Conservation (phyloP, 495 filamentous ascomycete species). For the Lasiosphaeria miniovina region DNA sequence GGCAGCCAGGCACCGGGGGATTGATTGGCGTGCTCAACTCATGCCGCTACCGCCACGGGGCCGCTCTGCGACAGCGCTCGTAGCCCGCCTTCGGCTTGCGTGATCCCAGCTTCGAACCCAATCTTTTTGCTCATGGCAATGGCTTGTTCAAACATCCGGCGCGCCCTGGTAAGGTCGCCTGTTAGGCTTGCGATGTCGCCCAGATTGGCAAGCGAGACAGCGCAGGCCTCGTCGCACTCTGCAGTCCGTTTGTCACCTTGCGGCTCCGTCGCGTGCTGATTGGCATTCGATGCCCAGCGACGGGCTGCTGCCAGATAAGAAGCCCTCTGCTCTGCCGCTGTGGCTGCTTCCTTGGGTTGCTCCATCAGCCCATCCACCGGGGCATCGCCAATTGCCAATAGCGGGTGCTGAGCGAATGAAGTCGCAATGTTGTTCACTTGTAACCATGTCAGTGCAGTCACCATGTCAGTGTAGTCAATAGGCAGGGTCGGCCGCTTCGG, state of each 20-base stretch:
- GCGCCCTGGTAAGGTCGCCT: constrained; percentile 62
- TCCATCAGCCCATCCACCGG: constrained; percentile 29
- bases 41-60: constrained; percentile 1
- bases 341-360: constrained; percentile 22
- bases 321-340: constrained; percentile 43
- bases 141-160: constrained; percentile 61
- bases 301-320: constrained; percentile 58
- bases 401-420: constrained; percentile 61
- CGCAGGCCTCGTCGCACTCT: constrained; percentile 85
- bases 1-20: neutral
- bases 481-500: neutral
- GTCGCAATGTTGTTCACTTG: constrained; percentile 71
- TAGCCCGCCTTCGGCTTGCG: constrained; percentile 56
- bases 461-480: neutral
- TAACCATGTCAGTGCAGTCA: constrained; percentile 4
- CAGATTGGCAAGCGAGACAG: constrained; percentile 79
- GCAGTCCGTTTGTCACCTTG: constrained; percentile 57
- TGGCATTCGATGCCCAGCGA: constrained; percentile 73
- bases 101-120: constrained; percentile 61
- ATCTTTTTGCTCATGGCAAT: constrained; percentile 58
- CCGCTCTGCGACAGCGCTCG: constrained; percentile 19
- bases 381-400: constrained; percentile 36
- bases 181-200: constrained; percentile 75
- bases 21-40: neutral
- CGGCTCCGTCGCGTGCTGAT: constrained; percentile 52